These are phyloP conservation scores for Austroboletus eburneus DNA, from an alignment of 768 basidiomycete species.

Conservation along the genomic window DNA sequence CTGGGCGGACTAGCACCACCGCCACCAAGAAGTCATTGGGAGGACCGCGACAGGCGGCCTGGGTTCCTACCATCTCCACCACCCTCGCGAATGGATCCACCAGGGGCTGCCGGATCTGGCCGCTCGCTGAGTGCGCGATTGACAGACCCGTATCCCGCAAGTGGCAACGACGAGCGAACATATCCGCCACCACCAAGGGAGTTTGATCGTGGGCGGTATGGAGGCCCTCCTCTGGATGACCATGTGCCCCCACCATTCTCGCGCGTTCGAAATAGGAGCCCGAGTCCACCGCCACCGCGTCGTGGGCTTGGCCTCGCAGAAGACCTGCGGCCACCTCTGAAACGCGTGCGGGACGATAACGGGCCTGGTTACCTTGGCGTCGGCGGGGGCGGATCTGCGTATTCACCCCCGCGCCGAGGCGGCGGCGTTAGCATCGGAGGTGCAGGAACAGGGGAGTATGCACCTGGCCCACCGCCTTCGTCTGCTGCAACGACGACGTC, in stretches of 20 bases:
- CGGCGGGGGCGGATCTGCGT: slow-evolving; percentile 10
- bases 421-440: neutral
- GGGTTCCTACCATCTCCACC: slow-evolving; percentile 23
- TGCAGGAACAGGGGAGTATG: slow-evolving; percentile 16
- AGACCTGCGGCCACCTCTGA: slow-evolving; percentile 42
- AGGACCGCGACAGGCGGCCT: slow-evolving; percentile 39
- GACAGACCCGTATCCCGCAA: slow-evolving; percentile 22
- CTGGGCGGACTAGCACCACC: slow-evolving; percentile 15
- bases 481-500: slow-evolving; percentile 12
- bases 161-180: slow-evolving; percentile 21
- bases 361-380: slow-evolving; percentile 19
- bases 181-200: slow-evolving; percentile 24
- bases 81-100: slow-evolving; percentile 14
- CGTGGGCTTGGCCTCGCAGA: slow-evolving; percentile 28
- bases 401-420: slow-evolving; percentile 30
- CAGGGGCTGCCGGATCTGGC: slow-evolving; percentile 4
- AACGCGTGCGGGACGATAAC: slow-evolving; percentile 43
- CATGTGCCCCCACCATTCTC: slow-evolving; percentile 26
- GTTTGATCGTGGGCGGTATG: slow-evolving; percentile 29
- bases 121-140: slow-evolving; percentile 28
- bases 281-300: slow-evolving; percentile 38
- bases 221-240: slow-evolving; percentile 9
- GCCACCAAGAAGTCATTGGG: slow-evolving; percentile 35
- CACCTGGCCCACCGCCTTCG: slow-evolving; percentile 18
- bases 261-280: slow-evolving; percentile 45